These are phyloP conservation scores for Davidsoniella neocaledoniae DNA, from an alignment of 2,329 filamentous ascomycete species.

Conservation along the genomic window DNA sequence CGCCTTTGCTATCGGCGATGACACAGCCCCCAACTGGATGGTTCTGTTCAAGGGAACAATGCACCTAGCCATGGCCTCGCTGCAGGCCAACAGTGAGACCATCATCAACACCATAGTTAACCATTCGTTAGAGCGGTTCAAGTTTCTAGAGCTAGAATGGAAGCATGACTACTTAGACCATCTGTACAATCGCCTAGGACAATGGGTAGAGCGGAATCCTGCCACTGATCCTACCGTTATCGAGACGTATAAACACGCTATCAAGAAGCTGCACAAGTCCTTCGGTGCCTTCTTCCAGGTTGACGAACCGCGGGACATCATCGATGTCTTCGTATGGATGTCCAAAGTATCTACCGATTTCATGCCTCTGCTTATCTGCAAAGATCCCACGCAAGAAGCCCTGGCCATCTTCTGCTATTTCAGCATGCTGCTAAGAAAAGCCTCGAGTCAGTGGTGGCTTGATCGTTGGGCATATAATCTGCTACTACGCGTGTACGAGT, in stretches of 20 bases:
- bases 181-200: slow-evolving; percentile 15
- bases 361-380: slow-evolving; percentile 19
- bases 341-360: slow-evolving; percentile 22
- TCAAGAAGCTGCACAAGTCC: slow-evolving; percentile 21
- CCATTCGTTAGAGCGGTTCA: slow-evolving; percentile 10
- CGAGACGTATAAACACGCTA: slow-evolving; percentile 18
- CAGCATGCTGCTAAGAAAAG: slow-evolving; percentile 19
- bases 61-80: slow-evolving; percentile 7
- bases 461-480: slow-evolving; percentile 22
- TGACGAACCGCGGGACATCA: slow-evolving; percentile 18
- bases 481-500: slow-evolving; percentile 18
- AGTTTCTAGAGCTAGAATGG: slow-evolving; percentile 10
- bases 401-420: slow-evolving; percentile 23
- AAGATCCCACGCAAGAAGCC: slow-evolving; percentile 17
- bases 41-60: slow-evolving; percentile 6
- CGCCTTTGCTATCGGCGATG: slow-evolving; percentile 13
- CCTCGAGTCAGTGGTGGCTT: slow-evolving; percentile 22
- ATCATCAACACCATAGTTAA: slow-evolving; percentile 13
- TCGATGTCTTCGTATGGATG: slow-evolving; percentile 26
- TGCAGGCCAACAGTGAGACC: slow-evolving; percentile 5
- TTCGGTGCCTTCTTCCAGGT: slow-evolving; percentile 16
- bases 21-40: slow-evolving; percentile 7
- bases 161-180: slow-evolving; percentile 15
- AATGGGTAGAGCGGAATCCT: slow-evolving; percentile 3
- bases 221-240: slow-evolving; percentile 13